Conservation (phyloP, 2,329 filamentous ascomycete species). For the Talaromyces atroroseus region DNA sequence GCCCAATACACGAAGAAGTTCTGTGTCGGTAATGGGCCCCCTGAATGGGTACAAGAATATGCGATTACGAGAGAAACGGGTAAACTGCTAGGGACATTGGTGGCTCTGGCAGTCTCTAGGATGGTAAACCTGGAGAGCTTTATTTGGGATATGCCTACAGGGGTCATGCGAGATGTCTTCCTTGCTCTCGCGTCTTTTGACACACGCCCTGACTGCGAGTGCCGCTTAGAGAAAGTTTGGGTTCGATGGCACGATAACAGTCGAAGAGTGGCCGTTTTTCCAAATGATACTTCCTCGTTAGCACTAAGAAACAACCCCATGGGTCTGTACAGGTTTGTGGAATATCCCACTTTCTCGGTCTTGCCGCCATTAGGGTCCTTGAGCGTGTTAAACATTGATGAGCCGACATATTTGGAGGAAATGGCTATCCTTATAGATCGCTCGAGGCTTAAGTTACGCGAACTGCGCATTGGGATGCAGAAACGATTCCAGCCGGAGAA, state of each 20-base stretch:
- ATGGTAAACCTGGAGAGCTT: slow-evolving; percentile 80
- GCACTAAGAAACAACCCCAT: slow-evolving; percentile 19
- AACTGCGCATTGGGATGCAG: slow-evolving; percentile 67
- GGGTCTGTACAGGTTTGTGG: slow-evolving; percentile 56
- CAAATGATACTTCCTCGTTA: not conserved
- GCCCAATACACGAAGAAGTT: slow-evolving; percentile 76
- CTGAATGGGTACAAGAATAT: slow-evolving; percentile 75
- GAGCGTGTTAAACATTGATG: slow-evolving; percentile 74
- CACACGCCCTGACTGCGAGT: slow-evolving; percentile 55
- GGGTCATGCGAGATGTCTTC: slow-evolving; percentile 75
- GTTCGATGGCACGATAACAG: slow-evolving; percentile 78
- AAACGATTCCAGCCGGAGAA: slow-evolving; percentile 28
- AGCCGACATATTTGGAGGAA: slow-evolving; percentile 76
- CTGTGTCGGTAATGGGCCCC: slow-evolving; percentile 74
- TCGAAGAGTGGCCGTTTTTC: slow-evolving; percentile 27
- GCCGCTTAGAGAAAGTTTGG: slow-evolving; percentile 69
- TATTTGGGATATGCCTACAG: slow-evolving; percentile 85
- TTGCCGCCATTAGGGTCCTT: slow-evolving; percentile 69
- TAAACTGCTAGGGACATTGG: slow-evolving; percentile 81
- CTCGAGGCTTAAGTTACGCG: slow-evolving; percentile 60
- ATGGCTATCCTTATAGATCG: slow-evolving; percentile 71
- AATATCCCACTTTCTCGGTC: slow-evolving; percentile 75
- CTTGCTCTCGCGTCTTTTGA: slow-evolving; percentile 68
- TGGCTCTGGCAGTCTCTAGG: slow-evolving; percentile 70
- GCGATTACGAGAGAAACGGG: slow-evolving; percentile 76